These are phyloP conservation scores for Myriosclerotinia duriaeana DNA, from an alignment of 2,329 filamentous ascomycete genomes.

Conservation along the genomic window DNA sequence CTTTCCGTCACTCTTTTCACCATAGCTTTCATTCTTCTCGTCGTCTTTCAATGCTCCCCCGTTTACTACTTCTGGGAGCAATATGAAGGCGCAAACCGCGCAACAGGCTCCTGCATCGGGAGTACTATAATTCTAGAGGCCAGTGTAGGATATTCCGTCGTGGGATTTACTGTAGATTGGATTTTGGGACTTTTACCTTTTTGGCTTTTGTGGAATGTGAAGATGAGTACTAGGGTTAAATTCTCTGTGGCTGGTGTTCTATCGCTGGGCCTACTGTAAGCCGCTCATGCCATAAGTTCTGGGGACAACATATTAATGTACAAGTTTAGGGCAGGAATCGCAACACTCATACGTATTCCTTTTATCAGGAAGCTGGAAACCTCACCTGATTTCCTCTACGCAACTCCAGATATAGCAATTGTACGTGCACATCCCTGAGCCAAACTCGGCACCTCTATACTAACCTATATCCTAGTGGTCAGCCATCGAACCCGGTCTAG, in stretches of 20 bases:
- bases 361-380: constrained; percentile 30
- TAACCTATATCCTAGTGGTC: constrained; percentile 50
- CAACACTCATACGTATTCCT: constrained; percentile 34
- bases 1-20: constrained; percentile 48
- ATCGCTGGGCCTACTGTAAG: constrained; percentile 53
- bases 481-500: constrained; percentile 49
- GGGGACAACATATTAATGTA: constrained; percentile 12
- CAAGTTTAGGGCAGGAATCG: constrained; percentile 31
- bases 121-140: constrained; percentile 51
- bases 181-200: constrained; percentile 54
- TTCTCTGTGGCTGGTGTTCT: constrained; percentile 53
- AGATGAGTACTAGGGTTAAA: constrained; percentile 55
- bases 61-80: constrained; percentile 52
- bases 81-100: constrained; percentile 25
- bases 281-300: background rate
- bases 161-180: constrained; percentile 48
- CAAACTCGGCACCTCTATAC: no score
- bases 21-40: constrained; percentile 50
- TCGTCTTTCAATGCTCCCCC: constrained; percentile 55
- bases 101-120: constrained; percentile 42
- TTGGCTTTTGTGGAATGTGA: constrained; percentile 54
- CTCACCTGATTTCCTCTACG: constrained; percentile 34
- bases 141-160: constrained; percentile 53
- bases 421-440: constrained; percentile 23
- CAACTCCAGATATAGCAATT: constrained; percentile 24